Base-by-base conservation (phyloP, 768 basidiomycete species). In the Russula vinacea region DNA sequence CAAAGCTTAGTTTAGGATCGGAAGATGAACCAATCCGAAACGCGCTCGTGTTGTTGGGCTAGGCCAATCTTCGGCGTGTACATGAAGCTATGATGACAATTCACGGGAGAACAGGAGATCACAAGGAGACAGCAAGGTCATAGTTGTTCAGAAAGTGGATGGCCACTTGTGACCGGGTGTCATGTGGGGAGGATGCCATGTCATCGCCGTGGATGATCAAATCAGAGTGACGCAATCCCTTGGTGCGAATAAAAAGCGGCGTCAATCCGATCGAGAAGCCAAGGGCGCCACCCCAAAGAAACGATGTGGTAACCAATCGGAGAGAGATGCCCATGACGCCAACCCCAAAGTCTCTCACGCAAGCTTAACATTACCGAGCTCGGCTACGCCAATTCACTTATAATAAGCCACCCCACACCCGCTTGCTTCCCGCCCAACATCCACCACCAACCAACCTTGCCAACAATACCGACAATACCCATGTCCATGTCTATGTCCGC, bases 401-500 rank as follows among this genome's bases (percentile, higher is more conserved):
- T 55, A 47, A 54, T 55, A 47, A 54, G 55, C 17, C 42, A 24
- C 56, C 44, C 53, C 53, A 44, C 24, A 54, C 1, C 4, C 24
- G n/a, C 29, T 32, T 3, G 24, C 10, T 14, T 29, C 19, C 44
- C 53, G 33, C 32, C 14, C 51, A 60, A 60, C 54, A 44, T 35
- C 33, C 44, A 10, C 35, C 2, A 35, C 35, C 6, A 35, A 35
- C 35, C 33, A 35, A 35, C 35, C 35, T 8, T n/a, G n/a, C n/a
- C n/a, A n/a, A n/a, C n/a, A n/a, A n/a, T n/a, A 16, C 39, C 39
- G 2, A 11, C 44, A 44, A 44, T 42, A 35, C 29, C 13, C 22
- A 29, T 29, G 29, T 9, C 32, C 32, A n/a, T 44, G n/a, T 1
- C 67, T 60, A 74, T 76, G 73, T 73, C 74, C 54, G 62, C 67